These are phyloP conservation scores for Lablab purpureus DNA, from an alignment of 306 rosid species.

Conservation along the genomic window DNA sequence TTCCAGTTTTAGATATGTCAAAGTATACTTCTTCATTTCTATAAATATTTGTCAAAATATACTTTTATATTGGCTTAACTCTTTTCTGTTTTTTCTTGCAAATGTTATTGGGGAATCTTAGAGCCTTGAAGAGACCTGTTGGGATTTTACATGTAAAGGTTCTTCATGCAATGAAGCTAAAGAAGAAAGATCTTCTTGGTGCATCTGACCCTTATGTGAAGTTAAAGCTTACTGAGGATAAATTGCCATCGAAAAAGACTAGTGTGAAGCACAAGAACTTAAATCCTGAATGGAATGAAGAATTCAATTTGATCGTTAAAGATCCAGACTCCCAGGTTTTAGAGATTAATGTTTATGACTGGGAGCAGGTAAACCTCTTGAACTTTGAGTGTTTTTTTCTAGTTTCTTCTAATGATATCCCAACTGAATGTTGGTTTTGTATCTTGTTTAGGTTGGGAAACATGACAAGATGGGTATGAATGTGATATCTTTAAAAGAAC, in stretches of 20 bases:
- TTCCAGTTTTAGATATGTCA: constrained; percentile 71
- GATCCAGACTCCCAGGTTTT: constrained; percentile 80
- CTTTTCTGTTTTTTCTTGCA: constrained; percentile 42
- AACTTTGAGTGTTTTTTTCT: constrained; percentile 21
- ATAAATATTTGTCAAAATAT: constrained; percentile 13
- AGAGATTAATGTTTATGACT: constrained; percentile 72
- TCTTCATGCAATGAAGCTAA: constrained; percentile 73
- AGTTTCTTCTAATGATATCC: constrained; percentile 36
- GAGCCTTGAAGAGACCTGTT: constrained; percentile 85
- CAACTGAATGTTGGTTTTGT: constrained; percentile 22
- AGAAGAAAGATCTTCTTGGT: constrained; percentile 87
- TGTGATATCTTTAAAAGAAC: constrained; percentile 69
- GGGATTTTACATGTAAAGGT: constrained; percentile 87
- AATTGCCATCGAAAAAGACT: constrained; percentile 85
- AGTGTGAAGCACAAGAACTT: constrained; percentile 83
- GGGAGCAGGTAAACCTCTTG: constrained; percentile 80
- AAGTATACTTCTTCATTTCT: constrained; percentile 62
- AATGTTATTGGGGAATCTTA: constrained; percentile 50
- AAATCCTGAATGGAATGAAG: constrained; percentile 99
- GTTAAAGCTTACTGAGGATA: constrained; percentile 76
- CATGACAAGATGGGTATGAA: constrained; percentile 95
- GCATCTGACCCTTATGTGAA: constrained; percentile 94
- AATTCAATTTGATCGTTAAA: constrained; percentile 71
- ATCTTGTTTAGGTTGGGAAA: constrained; percentile 65
- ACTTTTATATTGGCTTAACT: constrained; percentile 33